Percentiles rank a stretch among this genome's conserved stretches.
Conservation (phyloP, 345 rosid species). For the Eutrema yunnanense region DNA sequence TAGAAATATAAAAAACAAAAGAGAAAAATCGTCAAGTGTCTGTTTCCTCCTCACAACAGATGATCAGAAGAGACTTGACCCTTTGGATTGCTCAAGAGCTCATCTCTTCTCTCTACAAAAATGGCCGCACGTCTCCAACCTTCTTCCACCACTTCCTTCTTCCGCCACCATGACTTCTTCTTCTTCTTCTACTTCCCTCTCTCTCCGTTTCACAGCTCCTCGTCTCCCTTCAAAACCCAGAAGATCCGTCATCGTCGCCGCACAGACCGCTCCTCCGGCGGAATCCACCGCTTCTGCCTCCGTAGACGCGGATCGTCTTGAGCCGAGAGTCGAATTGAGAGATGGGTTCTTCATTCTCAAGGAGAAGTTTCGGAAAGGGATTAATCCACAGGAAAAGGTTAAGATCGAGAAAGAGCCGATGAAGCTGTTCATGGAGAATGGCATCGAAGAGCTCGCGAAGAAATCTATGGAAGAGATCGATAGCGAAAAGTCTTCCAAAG, state of each 20-base stretch:
- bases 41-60: conserved; percentile 25
- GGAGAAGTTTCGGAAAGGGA: conserved; percentile 78
- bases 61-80: conserved; percentile 38
- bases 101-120: conserved; percentile 38
- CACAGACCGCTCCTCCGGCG: conserved; percentile 35
- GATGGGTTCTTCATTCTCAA: conserved; percentile 76
- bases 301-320: conserved; percentile 58
- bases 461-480: conserved; percentile 77
- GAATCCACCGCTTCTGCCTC: conserved; percentile 22
- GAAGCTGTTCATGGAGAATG: conserved; percentile 76
- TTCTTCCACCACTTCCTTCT: not conserved
- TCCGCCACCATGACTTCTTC: conserved; percentile 25
- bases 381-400: conserved; percentile 83
- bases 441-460: conserved; percentile 64
- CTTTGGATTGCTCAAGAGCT: conserved; percentile 49
- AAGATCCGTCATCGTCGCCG: conserved; percentile 36
- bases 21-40: conserved; percentile 17
- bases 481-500: conserved; percentile 48
- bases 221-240: conserved; percentile 34
- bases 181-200: conserved; percentile 32
- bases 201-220: conserved; percentile 44
- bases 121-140: conserved; percentile 31
- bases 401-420: conserved; percentile 86
- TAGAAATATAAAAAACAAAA: not conserved
- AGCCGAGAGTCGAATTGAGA: conserved; percentile 73